Base-by-base conservation (phyloP, 108 stramenopile species). In the Epithemia pelagica region DNA sequence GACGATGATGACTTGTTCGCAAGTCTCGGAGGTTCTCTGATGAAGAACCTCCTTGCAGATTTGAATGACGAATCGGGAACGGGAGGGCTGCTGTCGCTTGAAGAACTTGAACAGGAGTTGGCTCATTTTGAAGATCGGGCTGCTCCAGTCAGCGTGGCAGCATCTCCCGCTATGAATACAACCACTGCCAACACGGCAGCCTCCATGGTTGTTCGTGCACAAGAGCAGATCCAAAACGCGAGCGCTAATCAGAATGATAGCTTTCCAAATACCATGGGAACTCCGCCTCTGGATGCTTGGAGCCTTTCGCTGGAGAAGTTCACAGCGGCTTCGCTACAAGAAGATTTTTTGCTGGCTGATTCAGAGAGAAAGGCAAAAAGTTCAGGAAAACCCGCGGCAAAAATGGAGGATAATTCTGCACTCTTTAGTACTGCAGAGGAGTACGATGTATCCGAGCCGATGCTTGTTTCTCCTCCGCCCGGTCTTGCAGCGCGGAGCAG, bases 311-410 rank as follows among this genome's bases (percentile, higher is more conserved):
- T 92, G 8, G 60, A 85, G 54, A 82, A 89, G 61, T 89, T 89
- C 66, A 82, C 84, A 30, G 79, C 82, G 0, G 61, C 85, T 74
- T 72, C 75, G 23, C 53, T 89, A 37, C 84, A 84, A 24, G 75
- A 85, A 15, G 91, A 92, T 26, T 92, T 92, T 72, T 69, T 92
- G 61, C 74, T 74, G 15, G 91, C 91, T 1, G 90, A 91, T 66
- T 77, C 82, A 28, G 90, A 79, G 28, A 76, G 86, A 51, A 88
- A 88, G 37, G 37, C 37, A 10, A 46, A 46, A 15, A 46, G 10
- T 46, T 46, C 37, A 10, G 37, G 37, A 10, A 10, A 10, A 46
- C 10, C 37, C 5, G 37, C 37, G 5, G 5, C 37, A 46, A 46
- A 15, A 5, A 10, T 46, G 37, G 10, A 46, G 15, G 10, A 46